Evolutionary conservation across 306 rosid species (phyloP).

Genomic region (Amphicarpaea edgeworthii): DNA sequence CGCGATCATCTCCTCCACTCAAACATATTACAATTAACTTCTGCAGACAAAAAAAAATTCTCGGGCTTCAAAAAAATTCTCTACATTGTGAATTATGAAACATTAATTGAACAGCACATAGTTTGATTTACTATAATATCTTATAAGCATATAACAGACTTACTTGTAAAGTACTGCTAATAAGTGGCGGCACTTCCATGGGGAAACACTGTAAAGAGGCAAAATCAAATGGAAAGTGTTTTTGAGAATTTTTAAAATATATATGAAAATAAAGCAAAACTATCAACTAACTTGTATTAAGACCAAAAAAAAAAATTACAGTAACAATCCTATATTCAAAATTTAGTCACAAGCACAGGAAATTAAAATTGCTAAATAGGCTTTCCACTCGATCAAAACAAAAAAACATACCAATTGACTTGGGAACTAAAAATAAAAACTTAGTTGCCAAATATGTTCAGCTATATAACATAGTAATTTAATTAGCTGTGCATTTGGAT

Average conservation of each 20-base stretch:
- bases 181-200: slow-evolving; percentile 79
- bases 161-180: slow-evolving; percentile 87
- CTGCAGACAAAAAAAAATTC: slow-evolving; percentile 55
- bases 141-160: slow-evolving; percentile 48
- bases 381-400: neutral
- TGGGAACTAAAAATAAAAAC: neutral
- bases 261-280: slow-evolving; percentile 16
- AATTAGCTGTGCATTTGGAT: slow-evolving; percentile 1
- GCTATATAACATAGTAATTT: neutral
- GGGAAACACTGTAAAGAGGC: slow-evolving; percentile 83
- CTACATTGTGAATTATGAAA: slow-evolving; percentile 27
- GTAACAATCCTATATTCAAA: slow-evolving; percentile 17
- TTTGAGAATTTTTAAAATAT: slow-evolving; percentile 7
- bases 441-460: neutral
- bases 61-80: slow-evolving; percentile 36
- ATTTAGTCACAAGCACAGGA: slow-evolving; percentile 11
- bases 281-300: slow-evolving; percentile 3
- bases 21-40: slow-evolving; percentile 79
- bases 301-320: slow-evolving; percentile 10
- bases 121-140: slow-evolving; percentile 14
- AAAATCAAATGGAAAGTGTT: slow-evolving; percentile 27
- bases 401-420: neutral
- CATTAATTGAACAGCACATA: neutral
- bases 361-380: slow-evolving; percentile 17
- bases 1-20: slow-evolving; percentile 88